phyloP scores from a whole-genome alignment of 2,329 filamentous ascomycete genomes.

The Fusarium sublunatum region DNA sequence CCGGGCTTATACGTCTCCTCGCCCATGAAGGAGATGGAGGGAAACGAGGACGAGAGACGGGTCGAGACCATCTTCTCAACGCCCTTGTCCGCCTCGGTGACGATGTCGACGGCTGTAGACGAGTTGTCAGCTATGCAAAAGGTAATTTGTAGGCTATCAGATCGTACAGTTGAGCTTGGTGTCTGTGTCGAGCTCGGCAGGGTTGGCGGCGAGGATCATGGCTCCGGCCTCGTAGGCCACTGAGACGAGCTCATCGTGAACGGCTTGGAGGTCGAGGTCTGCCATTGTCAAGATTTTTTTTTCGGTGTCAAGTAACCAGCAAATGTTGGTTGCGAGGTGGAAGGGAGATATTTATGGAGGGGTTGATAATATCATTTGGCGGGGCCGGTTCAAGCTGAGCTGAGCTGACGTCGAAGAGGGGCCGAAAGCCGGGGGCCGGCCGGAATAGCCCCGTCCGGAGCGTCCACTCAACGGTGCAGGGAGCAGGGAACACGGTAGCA shows the following conservation, averaged over 20 bases:
- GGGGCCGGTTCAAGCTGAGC: constrained; percentile 26
- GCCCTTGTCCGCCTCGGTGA: constrained; percentile 74
- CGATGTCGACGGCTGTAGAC: constrained; percentile 70
- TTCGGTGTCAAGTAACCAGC: constrained; percentile 1
- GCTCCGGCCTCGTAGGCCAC: constrained; percentile 72
- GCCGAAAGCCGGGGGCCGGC: constrained; percentile 25
- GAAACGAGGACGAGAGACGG: constrained; percentile 64
- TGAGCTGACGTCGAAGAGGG: constrained; percentile 28
- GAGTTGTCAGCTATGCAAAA: constrained; percentile 12
- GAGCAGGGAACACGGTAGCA: constrained; percentile 1
- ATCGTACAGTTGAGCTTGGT: constrained; percentile 74
- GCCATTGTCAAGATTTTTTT: constrained; percentile 56
- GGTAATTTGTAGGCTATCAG: not conserved
- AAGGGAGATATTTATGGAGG: constrained; percentile 39
- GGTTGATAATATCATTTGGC: constrained; percentile 32
- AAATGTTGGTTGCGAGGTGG: constrained; percentile 8
- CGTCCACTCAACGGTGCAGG: constrained; percentile 3
- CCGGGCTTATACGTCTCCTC: constrained; percentile 82
- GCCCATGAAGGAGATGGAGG: constrained; percentile 73
- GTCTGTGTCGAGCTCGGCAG: constrained; percentile 65
- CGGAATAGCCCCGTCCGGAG: constrained; percentile 23
- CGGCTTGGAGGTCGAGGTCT: constrained; percentile 67
- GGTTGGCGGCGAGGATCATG: constrained; percentile 72
- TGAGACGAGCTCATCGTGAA: constrained; percentile 70
- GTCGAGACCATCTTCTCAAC: constrained; percentile 71